Conservation (phyloP, 306 rosid species). For the Ziziphus jujuba region DNA sequence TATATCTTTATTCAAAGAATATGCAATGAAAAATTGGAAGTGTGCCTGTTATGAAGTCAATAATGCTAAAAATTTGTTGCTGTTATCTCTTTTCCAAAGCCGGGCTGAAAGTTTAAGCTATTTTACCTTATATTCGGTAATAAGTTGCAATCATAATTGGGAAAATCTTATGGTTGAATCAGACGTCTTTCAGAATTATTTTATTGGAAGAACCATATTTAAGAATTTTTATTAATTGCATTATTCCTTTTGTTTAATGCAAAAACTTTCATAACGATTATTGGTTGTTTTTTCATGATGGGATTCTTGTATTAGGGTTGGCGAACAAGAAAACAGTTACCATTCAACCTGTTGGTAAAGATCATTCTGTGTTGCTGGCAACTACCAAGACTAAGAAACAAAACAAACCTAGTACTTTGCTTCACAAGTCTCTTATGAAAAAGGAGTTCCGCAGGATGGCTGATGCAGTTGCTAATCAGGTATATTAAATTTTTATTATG, state of each 20-base stretch:
- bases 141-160: no score
- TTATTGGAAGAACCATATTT: background rate
- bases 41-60: no score
- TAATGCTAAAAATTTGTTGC: no score
- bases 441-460: conserved; percentile 77
- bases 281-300: background rate
- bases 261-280: background rate
- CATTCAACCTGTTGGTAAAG: conserved; percentile 60
- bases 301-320: conserved; percentile 44
- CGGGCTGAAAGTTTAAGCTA: no score
- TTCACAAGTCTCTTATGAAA: conserved; percentile 67
- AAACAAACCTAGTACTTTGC: conserved; percentile 58
- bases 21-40: no score
- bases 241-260: background rate
- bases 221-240: background rate
- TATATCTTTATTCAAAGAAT: no score
- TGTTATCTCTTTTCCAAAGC: no score
- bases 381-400: conserved; percentile 79
- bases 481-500: background rate
- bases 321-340: conserved; percentile 81
- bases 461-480: conserved; percentile 78
- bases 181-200: background rate
- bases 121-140: no score
- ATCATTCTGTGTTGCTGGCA: conserved; percentile 62
- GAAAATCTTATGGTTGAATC: no score